Base-by-base conservation (phyloP, 2,329 filamentous ascomycete genomes). In the Hypoxylon sp. region DNA sequence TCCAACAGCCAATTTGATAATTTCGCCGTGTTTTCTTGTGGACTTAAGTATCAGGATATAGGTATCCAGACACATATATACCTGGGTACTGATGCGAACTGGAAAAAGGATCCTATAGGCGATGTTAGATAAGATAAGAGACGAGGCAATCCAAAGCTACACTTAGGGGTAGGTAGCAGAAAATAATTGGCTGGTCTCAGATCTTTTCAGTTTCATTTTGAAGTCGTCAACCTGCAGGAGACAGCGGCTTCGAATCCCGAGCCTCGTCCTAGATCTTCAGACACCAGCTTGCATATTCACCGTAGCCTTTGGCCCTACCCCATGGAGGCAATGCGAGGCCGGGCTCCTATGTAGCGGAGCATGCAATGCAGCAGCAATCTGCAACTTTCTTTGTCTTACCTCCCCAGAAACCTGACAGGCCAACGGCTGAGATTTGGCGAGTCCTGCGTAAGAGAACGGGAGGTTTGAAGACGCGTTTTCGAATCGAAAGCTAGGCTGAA, bases 121-220 rank as follows among this genome's bases (percentile, higher is more conserved):
- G 14, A 41, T 25, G 58, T 69, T 62, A 69, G 67, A 59, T 48
- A 54, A 51, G 57, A 61, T 52, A 56, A 59, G 52, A 21, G 29
- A 46, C 5, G 6, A 5, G 8, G 12, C 12, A 56, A 41, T 48
- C 8, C 8, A 7, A 29, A 45, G 9, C n/a, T 59, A n/a, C n/a
- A n/a, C n/a, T n/a, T n/a, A n/a, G n/a, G n/a, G n/a, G n/a, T n/a
- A 12, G 34, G 29, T 37, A 30, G 41, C 37, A 48, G 47, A 62
- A 58, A 30, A 56, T 14, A 54, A 52, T 69, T 60, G 63, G 71
- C 72, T 64, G 74, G 82, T 82, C 84, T 92, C 90, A 91, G 90
- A 85, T 91, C 89, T 92, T 91, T 91, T 91, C 88, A 91, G 88
- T 91, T 87, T 74, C 84, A 76, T 78, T 78, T 74, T 74, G 78